Evolutionary conservation across 148 eudicot genomes (phyloP).

Genomic region (Chenopodium album): DNA sequence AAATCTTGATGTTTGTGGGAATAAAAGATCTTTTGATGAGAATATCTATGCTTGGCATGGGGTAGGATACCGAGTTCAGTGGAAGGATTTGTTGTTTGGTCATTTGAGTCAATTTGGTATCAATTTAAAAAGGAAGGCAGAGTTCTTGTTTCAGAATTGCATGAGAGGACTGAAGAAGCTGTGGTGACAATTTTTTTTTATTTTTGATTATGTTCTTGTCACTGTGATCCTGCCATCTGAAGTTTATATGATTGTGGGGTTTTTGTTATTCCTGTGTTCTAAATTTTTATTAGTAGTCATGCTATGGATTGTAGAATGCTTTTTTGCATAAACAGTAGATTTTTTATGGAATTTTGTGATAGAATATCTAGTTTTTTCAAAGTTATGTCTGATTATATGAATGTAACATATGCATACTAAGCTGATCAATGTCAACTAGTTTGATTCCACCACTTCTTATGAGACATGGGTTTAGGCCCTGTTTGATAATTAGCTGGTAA

Average conservation of each 20-base stretch:
- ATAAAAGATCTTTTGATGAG: background rate
- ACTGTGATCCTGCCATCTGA: background rate
- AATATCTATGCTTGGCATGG: background rate
- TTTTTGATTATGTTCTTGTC: background rate
- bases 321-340: too few species aligned
- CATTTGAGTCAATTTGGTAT: background rate
- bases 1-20: background rate
- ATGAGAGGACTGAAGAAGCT: too few species aligned
- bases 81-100: background rate
- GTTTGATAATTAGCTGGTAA: too few species aligned
- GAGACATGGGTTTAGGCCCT: too few species aligned
- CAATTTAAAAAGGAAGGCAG: background rate
- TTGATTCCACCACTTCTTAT: too few species aligned
- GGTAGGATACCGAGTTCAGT: background rate
- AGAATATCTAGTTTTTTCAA: background rate
- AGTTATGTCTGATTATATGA: background rate
- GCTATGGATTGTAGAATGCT: background rate
- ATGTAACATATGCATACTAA: too few species aligned
- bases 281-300: too few species aligned
- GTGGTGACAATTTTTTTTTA: too few species aligned
- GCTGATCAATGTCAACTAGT: too few species aligned
- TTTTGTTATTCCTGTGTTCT: background rate
- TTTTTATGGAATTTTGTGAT: background rate
- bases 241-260: background rate
- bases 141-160: background rate